Percentiles rank a stretch among this genome's conserved stretches.
phyloP scores from a whole-genome alignment of 495 filamentous ascomycete genomes.

The Xylaria cubensis region DNA sequence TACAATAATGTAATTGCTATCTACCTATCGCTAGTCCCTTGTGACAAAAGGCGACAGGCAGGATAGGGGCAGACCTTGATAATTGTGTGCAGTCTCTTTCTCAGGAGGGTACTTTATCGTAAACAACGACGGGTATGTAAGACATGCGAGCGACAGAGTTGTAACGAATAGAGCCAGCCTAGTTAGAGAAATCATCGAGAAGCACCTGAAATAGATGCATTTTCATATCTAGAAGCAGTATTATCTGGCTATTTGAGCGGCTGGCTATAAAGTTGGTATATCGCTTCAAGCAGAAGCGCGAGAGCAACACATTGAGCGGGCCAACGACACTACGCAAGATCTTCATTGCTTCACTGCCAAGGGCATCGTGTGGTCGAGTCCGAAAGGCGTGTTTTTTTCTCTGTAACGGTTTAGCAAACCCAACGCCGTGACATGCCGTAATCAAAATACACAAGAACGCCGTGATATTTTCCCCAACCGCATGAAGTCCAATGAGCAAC shows the following conservation, averaged over 20 bases:
- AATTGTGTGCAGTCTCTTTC: background rate
- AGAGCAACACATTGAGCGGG: background rate
- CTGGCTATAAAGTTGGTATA: background rate
- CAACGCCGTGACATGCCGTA: constrained; percentile 30
- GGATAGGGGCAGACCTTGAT: background rate
- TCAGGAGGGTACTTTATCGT: background rate
- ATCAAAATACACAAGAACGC: constrained; percentile 28
- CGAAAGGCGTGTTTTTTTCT: constrained; percentile 20
- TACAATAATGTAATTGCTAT: background rate
- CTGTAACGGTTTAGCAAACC: constrained; percentile 15
- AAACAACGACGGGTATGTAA: background rate
- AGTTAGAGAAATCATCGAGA: background rate
- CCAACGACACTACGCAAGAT: constrained; percentile 4
- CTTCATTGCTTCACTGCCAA: background rate
- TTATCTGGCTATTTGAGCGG: background rate
- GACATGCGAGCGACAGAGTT: no score
- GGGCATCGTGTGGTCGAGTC: background rate
- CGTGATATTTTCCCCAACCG: constrained; percentile 33
- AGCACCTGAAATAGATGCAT: background rate
- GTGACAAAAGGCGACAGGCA: background rate
- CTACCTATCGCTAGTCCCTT: background rate
- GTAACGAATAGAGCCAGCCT: background rate
- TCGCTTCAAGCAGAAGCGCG: background rate
- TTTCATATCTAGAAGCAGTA: background rate
- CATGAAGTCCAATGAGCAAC: constrained; percentile 29